Evolutionary conservation across 108 stramenopile genomes (phyloP).

Genomic region (Fragilariopsis cylindrus): DNA sequence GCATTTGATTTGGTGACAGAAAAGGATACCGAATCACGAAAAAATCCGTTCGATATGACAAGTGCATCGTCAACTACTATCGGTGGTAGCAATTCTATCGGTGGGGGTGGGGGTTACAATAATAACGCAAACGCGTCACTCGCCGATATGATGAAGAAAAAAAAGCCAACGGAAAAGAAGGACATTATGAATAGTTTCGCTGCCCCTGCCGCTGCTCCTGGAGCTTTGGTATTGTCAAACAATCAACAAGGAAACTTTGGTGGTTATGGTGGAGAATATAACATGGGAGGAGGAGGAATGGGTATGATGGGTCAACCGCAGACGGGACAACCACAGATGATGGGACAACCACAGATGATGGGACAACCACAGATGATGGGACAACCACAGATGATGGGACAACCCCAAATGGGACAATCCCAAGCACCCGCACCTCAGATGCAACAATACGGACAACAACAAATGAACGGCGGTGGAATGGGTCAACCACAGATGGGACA

Average conservation of each 20-base stretch:
- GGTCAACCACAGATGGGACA: slow-evolving; percentile 19
- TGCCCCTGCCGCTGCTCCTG: slow-evolving; percentile 35
- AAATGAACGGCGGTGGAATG: not conserved
- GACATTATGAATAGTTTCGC: slow-evolving; percentile 49
- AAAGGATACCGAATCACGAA: slow-evolving; percentile 29
- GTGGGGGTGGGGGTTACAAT: not conserved
- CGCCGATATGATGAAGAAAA: slow-evolving; percentile 67
- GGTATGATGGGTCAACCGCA: slow-evolving; percentile 24
- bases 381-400: slow-evolving; percentile 8
- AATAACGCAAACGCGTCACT: slow-evolving; percentile 61
- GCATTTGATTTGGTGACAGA: slow-evolving; percentile 53
- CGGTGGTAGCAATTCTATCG: not conserved
- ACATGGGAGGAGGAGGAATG: slow-evolving; percentile 15
- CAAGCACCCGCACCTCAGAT: not conserved
- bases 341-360: slow-evolving; percentile 29
- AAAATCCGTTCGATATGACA: slow-evolving; percentile 60
- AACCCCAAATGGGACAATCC: slow-evolving; percentile 16
- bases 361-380: slow-evolving; percentile 10
- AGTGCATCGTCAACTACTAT: slow-evolving; percentile 18
- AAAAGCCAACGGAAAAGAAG: slow-evolving; percentile 52
- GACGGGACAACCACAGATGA: slow-evolving; percentile 22
- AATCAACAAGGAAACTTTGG: slow-evolving; percentile 72
- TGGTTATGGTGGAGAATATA: slow-evolving; percentile 41
- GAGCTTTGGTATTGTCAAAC: slow-evolving; percentile 63
- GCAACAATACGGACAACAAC: not conserved